Evolutionary conservation across 2,329 filamentous ascomycete species (phyloP).

Genomic region (Rhinocladiella similis): DNA sequence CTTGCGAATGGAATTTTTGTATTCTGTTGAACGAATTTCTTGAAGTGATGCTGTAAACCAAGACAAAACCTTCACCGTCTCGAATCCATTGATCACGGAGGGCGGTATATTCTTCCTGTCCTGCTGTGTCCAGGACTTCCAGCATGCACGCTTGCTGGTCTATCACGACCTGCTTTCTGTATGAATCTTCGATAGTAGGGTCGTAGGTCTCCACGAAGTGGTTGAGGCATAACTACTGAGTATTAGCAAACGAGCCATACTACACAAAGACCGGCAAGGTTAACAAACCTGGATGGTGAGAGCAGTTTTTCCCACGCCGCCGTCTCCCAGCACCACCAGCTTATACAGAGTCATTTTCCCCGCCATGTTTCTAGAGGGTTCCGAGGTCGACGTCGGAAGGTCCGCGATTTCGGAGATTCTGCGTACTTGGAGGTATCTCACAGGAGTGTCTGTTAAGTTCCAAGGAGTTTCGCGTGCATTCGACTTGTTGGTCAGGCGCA

Average conservation of each 20-base stretch:
- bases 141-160: slow-evolving; percentile 96
- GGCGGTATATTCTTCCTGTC: slow-evolving; percentile 97
- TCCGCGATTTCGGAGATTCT: slow-evolving; percentile 1
- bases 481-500: slow-evolving; percentile 9
- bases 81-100: slow-evolving; percentile 97
- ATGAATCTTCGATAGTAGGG: slow-evolving; percentile 68
- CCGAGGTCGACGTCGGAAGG: slow-evolving; percentile 11
- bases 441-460: neutral
- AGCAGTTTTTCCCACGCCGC: slow-evolving; percentile 91
- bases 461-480: slow-evolving; percentile 6
- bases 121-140: slow-evolving; percentile 94
- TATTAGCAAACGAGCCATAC: slow-evolving; percentile 4
- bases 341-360: slow-evolving; percentile 96
- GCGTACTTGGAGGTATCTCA: slow-evolving; percentile 8
- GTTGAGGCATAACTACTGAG: slow-evolving; percentile 78
- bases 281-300: slow-evolving; percentile 72
- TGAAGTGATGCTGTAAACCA: slow-evolving; percentile 98
- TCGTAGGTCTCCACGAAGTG: slow-evolving; percentile 95
- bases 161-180: slow-evolving; percentile 75
- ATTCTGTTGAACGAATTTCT: slow-evolving; percentile 93
- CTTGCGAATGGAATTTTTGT: slow-evolving; percentile 93
- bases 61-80: slow-evolving; percentile 93
- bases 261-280: neutral
- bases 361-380: slow-evolving; percentile 61
- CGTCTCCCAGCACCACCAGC: slow-evolving; percentile 90